phyloP scores from a whole-genome alignment of 805 yeast genomes.

The Ogataea angusta region DNA sequence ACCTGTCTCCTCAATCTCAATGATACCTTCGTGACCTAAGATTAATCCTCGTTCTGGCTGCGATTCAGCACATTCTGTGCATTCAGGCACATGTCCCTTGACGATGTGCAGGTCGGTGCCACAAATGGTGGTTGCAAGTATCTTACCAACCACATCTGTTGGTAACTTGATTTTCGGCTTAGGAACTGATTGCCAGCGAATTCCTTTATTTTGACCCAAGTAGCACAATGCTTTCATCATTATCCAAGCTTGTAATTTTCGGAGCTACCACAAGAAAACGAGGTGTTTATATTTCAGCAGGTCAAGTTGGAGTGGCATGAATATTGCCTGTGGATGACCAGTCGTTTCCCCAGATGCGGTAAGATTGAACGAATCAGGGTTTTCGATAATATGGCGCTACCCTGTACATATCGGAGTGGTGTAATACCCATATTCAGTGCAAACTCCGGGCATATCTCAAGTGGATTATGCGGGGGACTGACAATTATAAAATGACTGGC shows the following conservation, averaged over 20 bases:
- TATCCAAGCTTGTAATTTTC: constrained; percentile 3
- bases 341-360: no score
- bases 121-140: constrained; percentile 58
- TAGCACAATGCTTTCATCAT: constrained; percentile 48
- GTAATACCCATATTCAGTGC: not conserved
- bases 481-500: no score
- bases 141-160: constrained; percentile 55
- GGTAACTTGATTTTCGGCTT: constrained; percentile 44
- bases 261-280: no score
- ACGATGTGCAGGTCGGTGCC: constrained; percentile 64
- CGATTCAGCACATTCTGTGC: constrained; percentile 33
- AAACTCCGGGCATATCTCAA: not conserved
- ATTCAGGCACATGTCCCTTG: constrained; percentile 58
- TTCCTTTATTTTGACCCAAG: constrained; percentile 39
- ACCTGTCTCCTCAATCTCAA: constrained; percentile 50
- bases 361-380: no score
- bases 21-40: constrained; percentile 65
- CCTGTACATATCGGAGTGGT: not conserved
- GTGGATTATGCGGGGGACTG: no score
- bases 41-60: constrained; percentile 26
- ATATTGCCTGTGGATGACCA: no score
- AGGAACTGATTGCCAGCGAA: constrained; percentile 36
- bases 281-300: no score
- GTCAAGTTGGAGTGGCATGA: no score
- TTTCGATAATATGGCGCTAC: no score